Conservation (phyloP, 805 yeast genomes). For the Nakazawaea ernobii region DNA sequence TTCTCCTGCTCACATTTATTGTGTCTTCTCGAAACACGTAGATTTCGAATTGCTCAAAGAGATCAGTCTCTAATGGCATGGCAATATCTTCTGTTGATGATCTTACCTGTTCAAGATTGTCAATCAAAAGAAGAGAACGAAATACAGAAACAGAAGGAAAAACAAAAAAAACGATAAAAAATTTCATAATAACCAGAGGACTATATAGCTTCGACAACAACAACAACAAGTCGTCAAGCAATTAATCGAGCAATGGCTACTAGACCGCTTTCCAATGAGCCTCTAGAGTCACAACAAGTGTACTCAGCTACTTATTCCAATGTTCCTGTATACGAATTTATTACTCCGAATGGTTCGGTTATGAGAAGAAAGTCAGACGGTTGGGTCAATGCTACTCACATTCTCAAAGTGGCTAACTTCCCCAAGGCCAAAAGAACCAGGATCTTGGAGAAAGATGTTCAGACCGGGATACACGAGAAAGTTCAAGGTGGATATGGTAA, state of each 20-base stretch:
- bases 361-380: constrained; percentile 75
- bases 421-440: constrained; percentile 96
- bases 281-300: constrained; percentile 22
- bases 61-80: constrained; percentile 35
- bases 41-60: constrained; percentile 24
- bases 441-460: constrained; percentile 88
- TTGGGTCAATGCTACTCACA: constrained; percentile 94
- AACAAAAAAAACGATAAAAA: not conserved
- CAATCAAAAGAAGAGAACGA: not conserved
- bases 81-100: not conserved
- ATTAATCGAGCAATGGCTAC: constrained; percentile 25
- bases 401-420: constrained; percentile 86
- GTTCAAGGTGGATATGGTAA: constrained; percentile 97
- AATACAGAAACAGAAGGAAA: not conserved
- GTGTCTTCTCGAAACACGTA: constrained; percentile 30
- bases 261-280: constrained; percentile 8
- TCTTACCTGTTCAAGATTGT: not conserved
- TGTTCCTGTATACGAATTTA: constrained; percentile 78
- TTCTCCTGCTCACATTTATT: constrained; percentile 32
- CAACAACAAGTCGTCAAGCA: not conserved
- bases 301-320: constrained; percentile 78
- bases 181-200: not conserved
- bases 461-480: constrained; percentile 82
- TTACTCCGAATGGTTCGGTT: constrained; percentile 62
- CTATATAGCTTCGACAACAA: not conserved